Base-by-base conservation (phyloP, 2,329 filamentous ascomycete species). In the Dissoconium aciculare region DNA sequence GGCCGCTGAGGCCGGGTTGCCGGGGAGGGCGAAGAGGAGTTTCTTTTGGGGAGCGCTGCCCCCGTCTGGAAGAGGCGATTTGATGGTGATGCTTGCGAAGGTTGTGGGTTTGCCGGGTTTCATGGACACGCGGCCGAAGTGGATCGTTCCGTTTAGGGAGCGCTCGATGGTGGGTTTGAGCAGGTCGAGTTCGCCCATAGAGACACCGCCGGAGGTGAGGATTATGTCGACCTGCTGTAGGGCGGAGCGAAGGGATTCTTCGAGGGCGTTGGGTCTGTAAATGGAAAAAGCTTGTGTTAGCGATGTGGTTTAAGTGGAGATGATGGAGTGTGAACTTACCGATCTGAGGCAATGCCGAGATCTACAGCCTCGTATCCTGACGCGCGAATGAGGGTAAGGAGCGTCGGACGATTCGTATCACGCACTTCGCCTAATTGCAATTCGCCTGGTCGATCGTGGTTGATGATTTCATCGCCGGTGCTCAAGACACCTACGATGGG, bases 31-130 rank as follows among this genome's bases (percentile, higher is more conserved):
- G 58, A 98, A 98, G 41, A 98, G 71, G 35, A 77, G 66, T 50
- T 80, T 84, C 2, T 59, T 60, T 14, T 71, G 55, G 8, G 8
- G 8, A 8, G 19, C 8, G n/a, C 19, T n/a, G n/a, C 71, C 56
- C 27, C 74, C 66, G 24, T 69, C 60, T 12, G 74, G 71, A 10
- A 45, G 36, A 27, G 53, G 49, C 33, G 41, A 30, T 41, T 75
- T 75, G 49, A 69, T 61, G 0, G 81, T 75, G 0, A 95, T 69
- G 0, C 83, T 94, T 2, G 89, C 89, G 54, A 98, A 98, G 0
- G 89, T 98, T 0, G 85, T 94, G 2, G 89, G 89, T 57, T 95
- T 98, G 4, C 89, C 89, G 0, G 89, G 89, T 61, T 98, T 98
- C 89, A 98, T 95, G 32, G 78, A 71, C 3, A 98, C 89, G 3